Evolutionary conservation across 2,329 filamentous ascomycete species (phyloP), one percentile per base, ranked within the genome.

Genomic region (Pseudogymnoascus sp.): DNA sequence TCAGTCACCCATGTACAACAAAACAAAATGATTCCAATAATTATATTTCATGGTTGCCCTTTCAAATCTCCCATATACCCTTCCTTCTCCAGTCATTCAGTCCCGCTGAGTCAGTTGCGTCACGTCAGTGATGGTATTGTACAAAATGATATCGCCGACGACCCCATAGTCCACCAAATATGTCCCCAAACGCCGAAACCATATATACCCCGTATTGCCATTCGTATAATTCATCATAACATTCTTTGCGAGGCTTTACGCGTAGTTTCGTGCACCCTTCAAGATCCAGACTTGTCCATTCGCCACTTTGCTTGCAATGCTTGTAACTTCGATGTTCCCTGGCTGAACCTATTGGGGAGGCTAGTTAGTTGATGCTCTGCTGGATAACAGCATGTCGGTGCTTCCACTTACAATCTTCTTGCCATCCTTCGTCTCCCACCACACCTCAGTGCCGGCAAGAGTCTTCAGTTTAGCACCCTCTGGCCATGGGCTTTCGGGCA

Each of bases 281-380:
- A 90, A 66, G 35, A 75, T 71, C 75, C 75, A 76, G 28, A 97
- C 82, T 75, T 97, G 90, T 3, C 94, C 94, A 72, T 97, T 99
- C 3, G 85, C 83, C 16, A 95, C 92, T 64, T 85, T 83, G 67
- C 87, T 88, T 1, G 87, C 88, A 60, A 96, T 80, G 63, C 80
- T 85, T 42, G 86, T 83, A 12, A 97, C 89, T 73, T 92, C 86
- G 45, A 97, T 84, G 66, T 85, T 82, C 5, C 88, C 89, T 0
- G 93, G 94, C 79, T 92, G 87, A 28, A 94, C 83, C 85, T 89
- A 65, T 63, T 69, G 38, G 63, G 64, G 39, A 66, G 33, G 14
- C 16, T 25, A 25, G 11, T 60, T 1, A 60, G 38, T 6, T 39
- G 5, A 14, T 55, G 49, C 28, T n/a, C 49, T 22, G 28, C 25